phyloP scores from a whole-genome alignment of 1,284 basidiomycete genomes.

The Tranzscheliella williamsii region DNA sequence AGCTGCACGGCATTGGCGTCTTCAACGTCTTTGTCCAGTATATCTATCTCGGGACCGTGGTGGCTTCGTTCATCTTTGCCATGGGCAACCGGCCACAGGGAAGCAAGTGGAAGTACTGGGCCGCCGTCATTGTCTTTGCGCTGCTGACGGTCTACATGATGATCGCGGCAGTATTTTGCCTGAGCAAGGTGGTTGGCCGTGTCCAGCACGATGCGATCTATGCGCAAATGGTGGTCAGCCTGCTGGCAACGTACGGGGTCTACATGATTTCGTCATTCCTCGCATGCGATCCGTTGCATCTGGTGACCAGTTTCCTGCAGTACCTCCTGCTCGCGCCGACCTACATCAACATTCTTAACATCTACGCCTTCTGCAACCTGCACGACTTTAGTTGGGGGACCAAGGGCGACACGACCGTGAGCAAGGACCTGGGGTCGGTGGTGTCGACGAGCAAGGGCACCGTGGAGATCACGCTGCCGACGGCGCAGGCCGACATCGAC shows the following conservation, averaged over 20 bases:
- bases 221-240: slow-evolving; percentile 77
- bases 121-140: slow-evolving; percentile 76
- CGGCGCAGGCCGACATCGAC: slow-evolving; percentile 84
- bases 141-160: slow-evolving; percentile 80
- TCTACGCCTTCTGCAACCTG: slow-evolving; percentile 58
- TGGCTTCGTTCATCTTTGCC: slow-evolving; percentile 88
- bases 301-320: slow-evolving; percentile 89
- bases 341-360: slow-evolving; percentile 75
- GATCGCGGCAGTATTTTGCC: slow-evolving; percentile 52
- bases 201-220: slow-evolving; percentile 68
- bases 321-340: slow-evolving; percentile 89
- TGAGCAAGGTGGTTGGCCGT: slow-evolving; percentile 40
- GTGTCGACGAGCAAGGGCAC: slow-evolving; percentile 60
- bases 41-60: slow-evolving; percentile 77
- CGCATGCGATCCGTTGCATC: slow-evolving; percentile 86
- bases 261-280: slow-evolving; percentile 68
- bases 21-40: slow-evolving; percentile 83
- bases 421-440: slow-evolving; percentile 57
- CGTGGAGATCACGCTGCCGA: slow-evolving; percentile 84
- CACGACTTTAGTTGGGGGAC: slow-evolving; percentile 62
- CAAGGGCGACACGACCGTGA: slow-evolving; percentile 58
- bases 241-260: slow-evolving; percentile 79
- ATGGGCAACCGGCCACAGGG: slow-evolving; percentile 95
- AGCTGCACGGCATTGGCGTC: slow-evolving; percentile 72
- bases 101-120: slow-evolving; percentile 84